Evolutionary conservation across 805 yeast genomes (phyloP).

Genomic region (Myxozyma geophila): DNA sequence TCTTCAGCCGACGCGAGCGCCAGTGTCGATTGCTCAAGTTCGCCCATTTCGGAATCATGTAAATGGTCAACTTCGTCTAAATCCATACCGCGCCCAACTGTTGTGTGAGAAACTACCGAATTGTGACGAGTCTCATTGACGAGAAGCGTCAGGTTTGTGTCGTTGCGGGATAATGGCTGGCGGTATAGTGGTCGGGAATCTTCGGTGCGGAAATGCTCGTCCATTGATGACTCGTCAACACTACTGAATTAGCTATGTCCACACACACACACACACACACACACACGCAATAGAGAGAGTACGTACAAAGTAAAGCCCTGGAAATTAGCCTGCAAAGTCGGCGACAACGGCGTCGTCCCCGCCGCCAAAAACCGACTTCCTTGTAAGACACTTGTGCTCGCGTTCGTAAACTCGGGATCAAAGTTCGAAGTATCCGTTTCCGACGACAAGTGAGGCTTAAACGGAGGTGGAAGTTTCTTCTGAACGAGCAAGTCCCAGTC

Average conservation of each 20-base stretch:
- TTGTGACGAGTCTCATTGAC: not conserved
- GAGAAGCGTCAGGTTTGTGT: slow-evolving; percentile 10
- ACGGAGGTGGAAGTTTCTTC: slow-evolving; percentile 93
- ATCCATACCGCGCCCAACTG: slow-evolving; percentile 10
- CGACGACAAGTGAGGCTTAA: slow-evolving; percentile 86
- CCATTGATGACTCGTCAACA: slow-evolving; percentile 91
- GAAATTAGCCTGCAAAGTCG: slow-evolving; percentile 94
- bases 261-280: not conserved
- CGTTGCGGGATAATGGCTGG: not conserved
- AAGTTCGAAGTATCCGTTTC: slow-evolving; percentile 96
- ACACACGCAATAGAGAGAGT: not conserved
- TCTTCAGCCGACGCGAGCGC: slow-evolving; percentile 48
- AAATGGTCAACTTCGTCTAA: not conserved
- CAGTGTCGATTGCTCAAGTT: too few species aligned
- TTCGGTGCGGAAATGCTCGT: slow-evolving; percentile 52
- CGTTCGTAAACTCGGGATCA: slow-evolving; percentile 95
- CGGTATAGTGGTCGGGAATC: not conserved
- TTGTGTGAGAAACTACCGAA: slow-evolving; percentile 1
- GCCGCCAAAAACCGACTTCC: slow-evolving; percentile 48
- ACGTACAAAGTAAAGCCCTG: slow-evolving; percentile 80
- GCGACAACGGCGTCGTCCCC: slow-evolving; percentile 76
- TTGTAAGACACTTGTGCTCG: slow-evolving; percentile 81
- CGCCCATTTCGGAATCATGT: too few species aligned
- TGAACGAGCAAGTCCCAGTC: slow-evolving; percentile 82
- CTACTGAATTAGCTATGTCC: slow-evolving; percentile 42